Base-by-base conservation (phyloP, 345 rosid genomes). In the Raphanus sativus region DNA sequence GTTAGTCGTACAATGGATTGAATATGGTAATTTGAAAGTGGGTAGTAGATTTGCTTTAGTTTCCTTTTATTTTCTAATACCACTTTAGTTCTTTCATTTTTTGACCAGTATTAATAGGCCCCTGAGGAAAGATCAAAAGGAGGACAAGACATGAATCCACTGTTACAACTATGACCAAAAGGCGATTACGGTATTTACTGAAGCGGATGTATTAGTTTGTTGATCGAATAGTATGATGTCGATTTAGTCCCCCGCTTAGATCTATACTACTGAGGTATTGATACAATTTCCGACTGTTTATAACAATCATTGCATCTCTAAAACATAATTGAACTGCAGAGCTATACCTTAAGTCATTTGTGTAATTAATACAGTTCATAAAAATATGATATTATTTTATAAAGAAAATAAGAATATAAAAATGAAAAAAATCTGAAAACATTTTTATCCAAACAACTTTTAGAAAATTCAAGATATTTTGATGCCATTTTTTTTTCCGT, bases 51-150 rank as follows among this genome's bases (percentile, higher is more conserved):
- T 65, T 71, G 21, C 67, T 71, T 71, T 71, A n/a, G 36, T 67
- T 72, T 77, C 59, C n/a, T 59, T 72, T 72, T 32, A 15, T 42
- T 59, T 28, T 28, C 30, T 42, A 48, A 32, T 17, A 59, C 34
- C 34, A 61, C 81, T 78, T 78, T 78, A 67, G 9, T 60, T 73
- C 58, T 67, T 73, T 78, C 12, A 61, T 30, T 28, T 62, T 71
- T 78, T 78, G 63, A 78, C 81, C 77, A 73, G 42, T 4, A 29
- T 56, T 29, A 78, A 33, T n/a, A 58, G 67, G 55, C 16, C 38
- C 54, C 9, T 42, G 8, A 65, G 33, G 48, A 55, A 15, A 65
- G 29, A 3, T 25, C 6, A 50, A 34, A 34, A 40, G 11, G 30
- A 54, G 8, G 29, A 70, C 65, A 70, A 77, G 60, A 64, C n/a